Percentiles rank a stretch among this genome's conserved stretches.
These are phyloP conservation scores for Alloascoidea africana DNA, from an alignment of 805 yeast genomes.

Conservation along the genomic window DNA sequence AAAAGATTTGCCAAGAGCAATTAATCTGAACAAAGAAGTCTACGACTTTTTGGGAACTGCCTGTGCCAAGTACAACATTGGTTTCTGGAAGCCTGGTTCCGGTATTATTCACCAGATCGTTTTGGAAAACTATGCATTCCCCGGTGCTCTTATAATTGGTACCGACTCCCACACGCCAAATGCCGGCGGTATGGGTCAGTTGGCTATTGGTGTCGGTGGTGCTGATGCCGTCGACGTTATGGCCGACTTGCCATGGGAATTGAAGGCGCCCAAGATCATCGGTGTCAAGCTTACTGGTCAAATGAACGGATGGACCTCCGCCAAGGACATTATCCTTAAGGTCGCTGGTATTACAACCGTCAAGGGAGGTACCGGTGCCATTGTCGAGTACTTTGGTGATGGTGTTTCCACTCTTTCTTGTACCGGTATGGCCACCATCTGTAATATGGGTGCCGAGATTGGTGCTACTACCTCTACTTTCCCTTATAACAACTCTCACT, in stretches of 20 bases:
- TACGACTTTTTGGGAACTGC: slow-evolving; percentile 83
- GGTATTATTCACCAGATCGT: slow-evolving; percentile 97
- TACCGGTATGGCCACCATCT: slow-evolving; percentile 98
- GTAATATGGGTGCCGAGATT: slow-evolving; percentile 99
- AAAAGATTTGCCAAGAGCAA: slow-evolving; percentile 72
- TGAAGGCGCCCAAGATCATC: slow-evolving; percentile 89
- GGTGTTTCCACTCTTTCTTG: slow-evolving; percentile 89
- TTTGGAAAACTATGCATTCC: slow-evolving; percentile 91
- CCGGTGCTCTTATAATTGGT: slow-evolving; percentile 93
- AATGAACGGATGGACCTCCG: slow-evolving; percentile 92
- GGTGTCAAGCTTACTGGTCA: slow-evolving; percentile 92
- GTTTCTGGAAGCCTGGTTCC: slow-evolving; percentile 98
- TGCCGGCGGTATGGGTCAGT: slow-evolving; percentile 96
- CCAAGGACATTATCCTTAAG: slow-evolving; percentile 88
- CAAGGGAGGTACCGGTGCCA: slow-evolving; percentile 96
- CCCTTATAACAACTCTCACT: slow-evolving; percentile 91
- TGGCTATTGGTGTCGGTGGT: slow-evolving; percentile 99
- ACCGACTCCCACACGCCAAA: slow-evolving; percentile 97
- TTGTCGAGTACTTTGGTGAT: slow-evolving; percentile 92
- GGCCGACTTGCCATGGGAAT: slow-evolving; percentile 92
- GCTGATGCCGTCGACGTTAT: slow-evolving; percentile 97
- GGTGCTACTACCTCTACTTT: slow-evolving; percentile 97
- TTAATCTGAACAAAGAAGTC: slow-evolving; percentile 84
- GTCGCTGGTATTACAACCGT: slow-evolving; percentile 91
- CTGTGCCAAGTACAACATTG: slow-evolving; percentile 90